Conservation (phyloP, 257 asterid genomes). For the Cynanchum wilfordii region DNA sequence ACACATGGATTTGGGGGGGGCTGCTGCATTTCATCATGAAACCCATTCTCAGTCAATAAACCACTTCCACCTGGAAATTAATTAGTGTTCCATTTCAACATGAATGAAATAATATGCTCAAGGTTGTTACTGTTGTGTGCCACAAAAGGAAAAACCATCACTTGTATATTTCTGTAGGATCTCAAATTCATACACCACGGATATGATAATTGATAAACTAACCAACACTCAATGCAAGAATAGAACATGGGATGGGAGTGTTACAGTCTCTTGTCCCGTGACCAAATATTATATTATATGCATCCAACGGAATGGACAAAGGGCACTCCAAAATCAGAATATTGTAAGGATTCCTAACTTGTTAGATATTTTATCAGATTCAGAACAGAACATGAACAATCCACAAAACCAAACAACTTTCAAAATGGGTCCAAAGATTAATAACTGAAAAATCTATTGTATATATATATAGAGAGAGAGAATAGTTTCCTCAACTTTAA, state of each 20-base stretch:
- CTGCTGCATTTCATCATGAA: not conserved
- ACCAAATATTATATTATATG: too few species aligned
- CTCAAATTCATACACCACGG: too few species aligned
- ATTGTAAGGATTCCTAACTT: too few species aligned
- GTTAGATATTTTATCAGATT: not conserved
- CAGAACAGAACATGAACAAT: too few species aligned
- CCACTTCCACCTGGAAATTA: not conserved
- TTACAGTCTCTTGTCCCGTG: too few species aligned
- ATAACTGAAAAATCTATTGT: slow-evolving; percentile 1
- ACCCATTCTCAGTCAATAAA: not conserved
- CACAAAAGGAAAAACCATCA: not conserved
- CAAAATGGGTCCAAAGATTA: not conserved
- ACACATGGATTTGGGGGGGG: not conserved
- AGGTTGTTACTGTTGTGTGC: too few species aligned
- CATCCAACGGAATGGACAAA: too few species aligned
- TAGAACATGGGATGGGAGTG: too few species aligned
- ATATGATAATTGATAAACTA: too few species aligned
- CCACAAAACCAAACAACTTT: not conserved
- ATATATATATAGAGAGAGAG: not conserved
- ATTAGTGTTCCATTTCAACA: not conserved
- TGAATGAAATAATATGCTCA: not conserved
- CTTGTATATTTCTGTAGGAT: too few species aligned
- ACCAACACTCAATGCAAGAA: too few species aligned
- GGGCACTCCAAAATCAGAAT: too few species aligned
- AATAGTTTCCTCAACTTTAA: not conserved